phyloP scores from a whole-genome alignment of 2,329 filamentous ascomycete species.

The Sclerotinia trifoliorum region DNA sequence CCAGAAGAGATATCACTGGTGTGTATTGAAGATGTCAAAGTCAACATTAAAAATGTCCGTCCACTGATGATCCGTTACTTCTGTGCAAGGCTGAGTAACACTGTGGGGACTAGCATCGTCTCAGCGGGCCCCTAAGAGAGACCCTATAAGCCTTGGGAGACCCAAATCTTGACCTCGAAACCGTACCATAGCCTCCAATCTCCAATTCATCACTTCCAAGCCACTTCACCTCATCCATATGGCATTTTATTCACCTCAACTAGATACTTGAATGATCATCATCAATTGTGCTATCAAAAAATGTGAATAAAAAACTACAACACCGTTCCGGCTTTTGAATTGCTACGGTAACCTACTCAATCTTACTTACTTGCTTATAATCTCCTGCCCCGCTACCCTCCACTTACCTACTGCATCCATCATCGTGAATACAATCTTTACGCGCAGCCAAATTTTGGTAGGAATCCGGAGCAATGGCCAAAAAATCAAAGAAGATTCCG shows the following conservation, averaged over 20 bases:
- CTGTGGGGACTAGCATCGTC: neutral
- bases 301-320: neutral
- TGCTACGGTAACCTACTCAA: neutral
- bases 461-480: slow-evolving; percentile 6
- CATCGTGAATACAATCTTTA: slow-evolving; percentile 2
- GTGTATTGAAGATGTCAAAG: neutral
- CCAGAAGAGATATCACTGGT: neutral
- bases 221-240: slow-evolving; percentile 4
- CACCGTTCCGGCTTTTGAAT: neutral
- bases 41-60: neutral
- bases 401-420: too few species aligned
- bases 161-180: neutral
- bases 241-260: neutral
- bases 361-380: slow-evolving; percentile 1
- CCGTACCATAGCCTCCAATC: neutral
- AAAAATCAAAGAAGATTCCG: neutral
- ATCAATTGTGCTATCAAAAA: neutral
- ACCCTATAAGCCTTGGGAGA: neutral
- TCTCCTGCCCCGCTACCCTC: neutral
- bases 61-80: neutral
- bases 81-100: neutral
- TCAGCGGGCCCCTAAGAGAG: neutral
- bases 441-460: neutral
- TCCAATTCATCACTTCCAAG: neutral
- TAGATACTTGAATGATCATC: neutral